Evolutionary conservation across 2,329 filamentous ascomycete genomes (phyloP).

Genomic region (Ceratocystis lukuohia): DNA sequence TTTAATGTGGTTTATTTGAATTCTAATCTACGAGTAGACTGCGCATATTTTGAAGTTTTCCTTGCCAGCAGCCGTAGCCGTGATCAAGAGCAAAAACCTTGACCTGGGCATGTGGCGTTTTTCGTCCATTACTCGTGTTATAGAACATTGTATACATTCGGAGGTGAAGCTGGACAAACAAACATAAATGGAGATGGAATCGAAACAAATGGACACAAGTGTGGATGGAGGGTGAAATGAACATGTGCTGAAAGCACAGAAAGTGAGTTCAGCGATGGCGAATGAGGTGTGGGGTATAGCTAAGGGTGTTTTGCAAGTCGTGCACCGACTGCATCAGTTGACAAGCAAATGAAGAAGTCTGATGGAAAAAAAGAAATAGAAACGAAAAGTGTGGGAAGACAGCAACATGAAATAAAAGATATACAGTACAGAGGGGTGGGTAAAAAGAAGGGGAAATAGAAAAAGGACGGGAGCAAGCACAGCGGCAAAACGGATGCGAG

Average conservation of each 20-base stretch:
- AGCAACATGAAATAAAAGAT: slow-evolving; percentile 3
- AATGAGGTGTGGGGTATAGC: not conserved
- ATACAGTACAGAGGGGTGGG: slow-evolving; percentile 10
- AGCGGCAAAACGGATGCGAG: not conserved
- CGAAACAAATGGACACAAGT: not conserved
- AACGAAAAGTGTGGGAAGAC: not conserved
- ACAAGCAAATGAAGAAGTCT: not conserved
- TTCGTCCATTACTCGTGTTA: not conserved
- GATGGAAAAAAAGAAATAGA: not conserved
- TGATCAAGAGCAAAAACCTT: not conserved
- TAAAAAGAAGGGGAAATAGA: not conserved
- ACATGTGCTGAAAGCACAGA: not conserved
- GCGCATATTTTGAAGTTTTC: not conserved
- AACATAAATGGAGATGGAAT: not conserved
- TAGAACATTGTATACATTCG: not conserved
- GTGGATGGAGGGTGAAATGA: not conserved
- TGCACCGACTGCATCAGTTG: not conserved
- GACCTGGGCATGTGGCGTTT: not conserved
- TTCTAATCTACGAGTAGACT: not conserved
- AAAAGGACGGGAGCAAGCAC: not conserved
- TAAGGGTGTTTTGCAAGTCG: not conserved
- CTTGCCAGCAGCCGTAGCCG: not conserved
- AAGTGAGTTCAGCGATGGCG: not conserved
- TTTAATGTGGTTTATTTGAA: not conserved
- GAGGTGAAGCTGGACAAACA: not conserved